Evolutionary conservation across 345 rosid species (phyloP), one percentile per base, ranked within the genome.

Genomic region (Cardamine chenopodiifolia): DNA sequence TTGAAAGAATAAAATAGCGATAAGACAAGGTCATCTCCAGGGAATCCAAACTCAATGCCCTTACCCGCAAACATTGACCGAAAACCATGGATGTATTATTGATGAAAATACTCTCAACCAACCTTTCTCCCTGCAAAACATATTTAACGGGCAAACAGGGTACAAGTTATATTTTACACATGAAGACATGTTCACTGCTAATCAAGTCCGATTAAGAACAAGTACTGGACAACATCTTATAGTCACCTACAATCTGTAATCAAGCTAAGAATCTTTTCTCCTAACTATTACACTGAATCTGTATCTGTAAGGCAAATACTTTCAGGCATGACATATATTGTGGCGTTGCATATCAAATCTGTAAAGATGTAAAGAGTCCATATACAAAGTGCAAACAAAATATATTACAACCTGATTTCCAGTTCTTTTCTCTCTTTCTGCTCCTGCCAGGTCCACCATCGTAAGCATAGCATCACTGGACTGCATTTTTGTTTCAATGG

Each of bases 51-150:
- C 31, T 69, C 26, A 72, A 76, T 60, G 57, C 44, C 70, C 88
- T 78, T 87, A 94, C 98, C 78, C 91, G 85, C 45, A 94, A 78
- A 85, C 97, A 91, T 23, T 87, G 85, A 49, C 98, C 86, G 63
- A 94, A 91, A 67, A 94, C 94, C 97, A 94, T 89, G 19, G 96
- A 91, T 52, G 97, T 94, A 62, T 91, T 94, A 74, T 94, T 94
- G 83, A 91, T 91, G 77, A 88, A 94, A 82, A 87, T 91, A 74
- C 98, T 94, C 83, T 94, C 96, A 13, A 86, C 86, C 80, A 94
- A 83, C 80, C 97, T 82, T 74, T 88, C 84, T 18, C 98, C 98
- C 98, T 91, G 85, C 82, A 84, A 79, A 82, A 72, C 17, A 45
- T 20, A 6, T 22, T 28, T 20, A 54, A 22, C 19, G 4, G 13